Conservation (phyloP, 2,329 filamentous ascomycete genomes). For the Stagonosporopsis chrysanthemi region DNA sequence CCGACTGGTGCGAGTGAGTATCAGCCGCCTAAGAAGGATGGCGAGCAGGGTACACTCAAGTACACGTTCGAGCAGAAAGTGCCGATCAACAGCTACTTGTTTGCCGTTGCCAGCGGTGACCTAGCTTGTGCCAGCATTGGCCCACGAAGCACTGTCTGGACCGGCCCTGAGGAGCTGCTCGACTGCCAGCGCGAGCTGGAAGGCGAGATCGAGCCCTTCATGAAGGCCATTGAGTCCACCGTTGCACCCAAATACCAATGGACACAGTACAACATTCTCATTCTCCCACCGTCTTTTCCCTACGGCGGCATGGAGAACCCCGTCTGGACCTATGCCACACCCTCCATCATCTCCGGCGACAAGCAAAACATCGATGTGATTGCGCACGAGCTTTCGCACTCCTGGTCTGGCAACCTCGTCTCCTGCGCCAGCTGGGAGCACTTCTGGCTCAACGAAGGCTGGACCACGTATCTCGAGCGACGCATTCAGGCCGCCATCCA, state of each 20-base stretch:
- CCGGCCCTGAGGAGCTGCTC: constrained; percentile 84
- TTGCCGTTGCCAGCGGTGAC: constrained; percentile 87
- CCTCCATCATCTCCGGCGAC: constrained; percentile 86
- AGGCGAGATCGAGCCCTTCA: constrained; percentile 88
- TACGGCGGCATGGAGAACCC: constrained; percentile 82
- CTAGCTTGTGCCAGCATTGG: constrained; percentile 87
- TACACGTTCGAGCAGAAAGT: constrained; percentile 91
- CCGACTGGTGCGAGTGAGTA: constrained; percentile 62
- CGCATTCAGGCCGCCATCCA: constrained; percentile 80
- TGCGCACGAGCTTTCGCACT: constrained; percentile 79
- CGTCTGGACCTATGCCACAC: constrained; percentile 93
- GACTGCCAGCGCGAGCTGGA: constrained; percentile 92
- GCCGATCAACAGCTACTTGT: constrained; percentile 92
- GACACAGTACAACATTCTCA: constrained; percentile 93
- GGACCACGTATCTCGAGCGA: constrained; percentile 94
- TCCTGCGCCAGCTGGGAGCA: constrained; percentile 83
- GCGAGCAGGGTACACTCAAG: constrained; percentile 63
- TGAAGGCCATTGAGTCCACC: constrained; percentile 80
- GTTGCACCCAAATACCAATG: constrained; percentile 85
- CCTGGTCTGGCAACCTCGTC: constrained; percentile 90
- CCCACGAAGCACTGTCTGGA: constrained; percentile 82
- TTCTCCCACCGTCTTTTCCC: constrained; percentile 79
- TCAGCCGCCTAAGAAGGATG: constrained; percentile 59
- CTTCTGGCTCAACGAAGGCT: constrained; percentile 77
- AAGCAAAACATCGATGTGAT: constrained; percentile 93